Evolutionary conservation across 1,284 basidiomycete species (phyloP), one percentile per base, ranked within the genome.

Genomic region (Apiotrichum sp.): DNA sequence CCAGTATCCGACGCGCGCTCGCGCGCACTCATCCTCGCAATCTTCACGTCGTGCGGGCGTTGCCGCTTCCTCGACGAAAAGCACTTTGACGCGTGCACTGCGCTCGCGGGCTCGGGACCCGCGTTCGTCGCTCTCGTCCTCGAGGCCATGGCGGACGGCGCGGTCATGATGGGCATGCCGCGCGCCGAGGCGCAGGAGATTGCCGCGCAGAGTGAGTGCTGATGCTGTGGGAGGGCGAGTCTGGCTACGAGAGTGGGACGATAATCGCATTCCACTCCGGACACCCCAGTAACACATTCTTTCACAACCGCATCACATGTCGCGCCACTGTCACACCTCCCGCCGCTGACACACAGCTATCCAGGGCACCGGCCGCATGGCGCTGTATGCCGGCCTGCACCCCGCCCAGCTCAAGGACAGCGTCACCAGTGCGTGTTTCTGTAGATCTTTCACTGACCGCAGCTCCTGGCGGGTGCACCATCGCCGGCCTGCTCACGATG

Each of bases 91-190:
- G 95, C 93, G 3, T 96, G 91, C 71, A 99, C 96, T 0, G 96
- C 96, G 8, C 81, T 99, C 4, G 93, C 90, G 14, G 96, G 93
- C 2, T 92, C 90, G 8, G 96, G 96, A 0, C 96, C 96, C 35
- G 96, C 96, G 0, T 98, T 99, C 75, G 92, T 91, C 1, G 93
- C 91, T 64, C 86, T 98, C 47, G 93, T 98, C 67, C 81, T 99
- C 58, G 96, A 99, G 76, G 95, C 96, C 0, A 97, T 99, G 93
- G 88, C 92, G 2, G 96, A 98, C 75, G 96, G 96, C 36, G 96
- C 92, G 35, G 96, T 98, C 44, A 98, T 99, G 96, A 98, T 98
- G 96, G 96, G 96, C 33, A 79, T 99, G 47, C 96, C 96, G 3
- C 81, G 96, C 59, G 83, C 86, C 0, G 95, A 98, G 75, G 93